Evolutionary conservation across 257 asterid species (phyloP).

Genomic region (Pogostemon cablin): DNA sequence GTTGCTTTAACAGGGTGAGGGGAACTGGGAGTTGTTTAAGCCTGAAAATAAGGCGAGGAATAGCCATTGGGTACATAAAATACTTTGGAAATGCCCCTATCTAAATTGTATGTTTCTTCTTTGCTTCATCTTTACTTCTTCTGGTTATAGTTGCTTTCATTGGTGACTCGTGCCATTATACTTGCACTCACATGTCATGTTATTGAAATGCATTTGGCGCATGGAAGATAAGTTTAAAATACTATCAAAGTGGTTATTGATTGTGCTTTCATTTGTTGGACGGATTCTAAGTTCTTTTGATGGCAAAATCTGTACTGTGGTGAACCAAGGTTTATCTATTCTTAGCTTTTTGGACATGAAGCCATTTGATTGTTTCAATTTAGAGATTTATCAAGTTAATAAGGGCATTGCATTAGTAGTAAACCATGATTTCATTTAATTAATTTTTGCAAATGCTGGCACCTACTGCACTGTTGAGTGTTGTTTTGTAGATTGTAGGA

Average conservation of each 20-base stretch:
- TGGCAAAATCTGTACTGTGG: no score
- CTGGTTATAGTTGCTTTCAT: slow-evolving; percentile 14
- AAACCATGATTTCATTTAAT: not conserved
- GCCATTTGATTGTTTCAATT: not conserved
- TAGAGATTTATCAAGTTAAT: not conserved
- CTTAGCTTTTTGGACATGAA: not conserved
- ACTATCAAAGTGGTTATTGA: no score
- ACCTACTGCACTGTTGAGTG: not conserved
- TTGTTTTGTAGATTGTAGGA: not conserved
- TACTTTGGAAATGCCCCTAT: no score
- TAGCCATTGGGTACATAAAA: no score
- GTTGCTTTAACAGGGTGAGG: no score
- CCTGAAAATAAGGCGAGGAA: no score
- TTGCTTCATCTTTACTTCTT: slow-evolving; percentile 12
- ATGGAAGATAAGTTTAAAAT: no score
- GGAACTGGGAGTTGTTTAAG: no score
- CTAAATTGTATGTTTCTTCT: not conserved
- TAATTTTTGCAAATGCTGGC: not conserved
- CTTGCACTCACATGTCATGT: not conserved
- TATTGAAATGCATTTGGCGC: not conserved
- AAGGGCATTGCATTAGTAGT: not conserved
- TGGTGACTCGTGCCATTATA: not conserved
- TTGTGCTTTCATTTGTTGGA: no score
- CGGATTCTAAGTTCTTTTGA: no score
- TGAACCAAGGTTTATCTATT: no score